A percentile compares a stretch with the other conserved stretches of the same genome.
Evolutionary conservation across 176 grass and related monocot genomes (phyloP).

Genomic region (Eremochloa ophiuroides): DNA sequence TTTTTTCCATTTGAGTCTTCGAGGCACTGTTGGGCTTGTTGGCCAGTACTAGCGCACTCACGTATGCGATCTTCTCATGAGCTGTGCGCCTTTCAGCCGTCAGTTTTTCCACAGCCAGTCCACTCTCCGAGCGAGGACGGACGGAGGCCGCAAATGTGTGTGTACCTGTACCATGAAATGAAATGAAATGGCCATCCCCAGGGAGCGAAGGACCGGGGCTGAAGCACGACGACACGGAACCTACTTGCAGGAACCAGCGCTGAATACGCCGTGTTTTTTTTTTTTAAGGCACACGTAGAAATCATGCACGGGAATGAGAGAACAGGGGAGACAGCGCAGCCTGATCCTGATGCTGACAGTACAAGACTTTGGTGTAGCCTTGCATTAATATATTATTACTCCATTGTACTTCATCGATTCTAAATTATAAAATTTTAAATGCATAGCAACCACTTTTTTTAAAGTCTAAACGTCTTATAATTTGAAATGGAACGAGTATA

Average conservation of each 20-base stretch:
- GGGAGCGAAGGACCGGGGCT: neutral
- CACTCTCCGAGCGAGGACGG: neutral
- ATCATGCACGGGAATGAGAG: neutral
- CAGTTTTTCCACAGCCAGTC: slow-evolving; percentile 19
- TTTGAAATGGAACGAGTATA: too few relatives aligned
- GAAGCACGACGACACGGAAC: slow-evolving; percentile 35
- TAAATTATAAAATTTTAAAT: too few relatives aligned
- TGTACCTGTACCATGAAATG: neutral
- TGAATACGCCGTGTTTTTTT: neutral
- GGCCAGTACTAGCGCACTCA: neutral
- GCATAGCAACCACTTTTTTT: too few relatives aligned
- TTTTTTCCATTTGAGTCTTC: neutral
- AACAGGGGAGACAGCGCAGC: neutral
- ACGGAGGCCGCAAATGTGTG: neutral
- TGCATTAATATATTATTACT: too few relatives aligned
- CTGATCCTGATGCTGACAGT: slow-evolving; percentile 20
- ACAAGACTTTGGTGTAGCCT: neutral
- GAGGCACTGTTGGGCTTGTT: slow-evolving; percentile 23
- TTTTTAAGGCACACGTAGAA: neutral
- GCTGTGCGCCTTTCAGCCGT: slow-evolving; percentile 32
- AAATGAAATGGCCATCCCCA: neutral
- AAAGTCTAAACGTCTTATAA: too few relatives aligned
- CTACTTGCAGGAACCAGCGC: slow-evolving; percentile 7
- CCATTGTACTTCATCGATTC: too few relatives aligned
- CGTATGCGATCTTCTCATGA: slow-evolving; percentile 21